Conservation (phyloP, 1,139 yeast genomes). For the Sugiyamaella paludigena region DNA sequence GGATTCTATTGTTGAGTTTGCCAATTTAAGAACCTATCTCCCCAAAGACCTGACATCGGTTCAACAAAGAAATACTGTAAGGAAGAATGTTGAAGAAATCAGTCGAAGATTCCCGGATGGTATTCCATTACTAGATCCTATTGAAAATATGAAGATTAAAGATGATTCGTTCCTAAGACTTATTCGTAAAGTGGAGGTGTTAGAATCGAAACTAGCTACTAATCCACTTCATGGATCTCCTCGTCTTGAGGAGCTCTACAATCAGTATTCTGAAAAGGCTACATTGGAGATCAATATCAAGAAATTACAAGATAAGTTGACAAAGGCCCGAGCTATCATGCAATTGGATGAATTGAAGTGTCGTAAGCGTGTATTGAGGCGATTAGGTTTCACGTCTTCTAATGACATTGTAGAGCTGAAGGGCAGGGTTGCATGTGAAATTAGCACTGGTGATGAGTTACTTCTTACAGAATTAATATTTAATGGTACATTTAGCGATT, state of each 20-base stretch:
- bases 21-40: slow-evolving; percentile 74
- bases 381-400: slow-evolving; percentile 76
- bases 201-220: slow-evolving; percentile 66
- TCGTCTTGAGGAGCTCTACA: slow-evolving; percentile 58
- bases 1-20: slow-evolving; percentile 68
- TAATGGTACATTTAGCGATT: slow-evolving; percentile 89
- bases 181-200: slow-evolving; percentile 72
- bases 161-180: slow-evolving; percentile 72
- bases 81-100: slow-evolving; percentile 76
- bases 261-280: slow-evolving; percentile 62
- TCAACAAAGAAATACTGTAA: slow-evolving; percentile 68
- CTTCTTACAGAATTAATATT: slow-evolving; percentile 86
- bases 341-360: slow-evolving; percentile 92
- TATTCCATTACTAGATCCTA: slow-evolving; percentile 83
- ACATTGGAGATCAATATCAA: slow-evolving; percentile 61
- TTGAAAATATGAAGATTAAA: slow-evolving; percentile 85
- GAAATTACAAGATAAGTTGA: slow-evolving; percentile 58
- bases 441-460: slow-evolving; percentile 82
- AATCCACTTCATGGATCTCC: slow-evolving; percentile 72
- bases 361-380: slow-evolving; percentile 85
- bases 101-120: slow-evolving; percentile 85
- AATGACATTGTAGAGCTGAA: slow-evolving; percentile 87
- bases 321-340: slow-evolving; percentile 84
- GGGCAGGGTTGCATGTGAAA: slow-evolving; percentile 96
- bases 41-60: slow-evolving; percentile 76